Base-by-base conservation (phyloP, 202 grass and related monocot genomes). In the Musa balbisiana region DNA sequence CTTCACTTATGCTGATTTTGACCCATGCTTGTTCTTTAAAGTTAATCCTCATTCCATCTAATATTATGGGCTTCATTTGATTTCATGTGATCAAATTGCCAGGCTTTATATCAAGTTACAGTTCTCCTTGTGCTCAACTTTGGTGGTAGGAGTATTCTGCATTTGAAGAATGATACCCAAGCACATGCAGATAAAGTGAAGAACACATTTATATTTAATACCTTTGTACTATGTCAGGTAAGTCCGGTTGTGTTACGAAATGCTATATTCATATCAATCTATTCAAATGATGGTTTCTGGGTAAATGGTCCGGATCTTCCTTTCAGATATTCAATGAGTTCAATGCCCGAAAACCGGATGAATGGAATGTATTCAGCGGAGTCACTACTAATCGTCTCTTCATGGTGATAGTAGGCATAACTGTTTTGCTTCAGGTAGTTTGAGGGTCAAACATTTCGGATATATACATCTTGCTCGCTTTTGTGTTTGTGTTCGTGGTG, bases 201-300 rank as follows among this genome's bases (percentile, higher is more conserved):
- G 85, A 92, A 99, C 75, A 92, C 91, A 2, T 99, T 99, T 75
- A 99, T 99, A 81, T 99, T 99, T 77, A 99, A 95, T 81, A 88
- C 95, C 3, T 99, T 99, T 79, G 95, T 99, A 62, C 87, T 99
- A 13, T 99, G 89, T 27, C 95, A 99, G 72, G 95, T 95, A 72
- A 83, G 82, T 84, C 73, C 8, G 73, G 69, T 79, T 43, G 8
- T 73, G 73, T 51, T 33, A 64, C 8, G 2, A 1, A 54, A 62
- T 91, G 21, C 50, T 27, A 21, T 80, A 52, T 43, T 43, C 33
- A 8, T 43, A 43, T 43, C 33, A 43, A 60, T 60, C 56, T 60
- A 60, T 60, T 60, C 56, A 60, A 60, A n/a, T 60, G 15, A 16
- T 4, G 17, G 17, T 58, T 16, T 58, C 55, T 58, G 14, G 11